Evolutionary conservation across 768 basidiomycete species (phyloP).

Genomic region (Tylopilus rubrobrunneus): DNA sequence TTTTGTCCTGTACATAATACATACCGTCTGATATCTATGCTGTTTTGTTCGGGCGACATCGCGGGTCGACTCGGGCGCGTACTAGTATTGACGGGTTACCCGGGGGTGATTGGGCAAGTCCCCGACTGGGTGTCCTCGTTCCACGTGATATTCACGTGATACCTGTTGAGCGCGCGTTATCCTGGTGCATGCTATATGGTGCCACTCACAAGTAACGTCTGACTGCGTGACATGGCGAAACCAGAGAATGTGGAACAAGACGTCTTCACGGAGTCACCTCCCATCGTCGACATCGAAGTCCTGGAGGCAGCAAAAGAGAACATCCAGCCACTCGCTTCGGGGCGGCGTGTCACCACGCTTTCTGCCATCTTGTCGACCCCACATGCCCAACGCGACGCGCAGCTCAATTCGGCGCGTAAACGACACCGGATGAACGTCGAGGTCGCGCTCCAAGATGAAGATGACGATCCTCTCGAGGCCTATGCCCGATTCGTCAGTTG

Average conservation of each 20-base stretch:
- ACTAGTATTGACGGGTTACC: too few relatives aligned
- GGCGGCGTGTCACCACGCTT: slow-evolving; percentile 75
- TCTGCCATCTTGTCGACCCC: slow-evolving; percentile 73
- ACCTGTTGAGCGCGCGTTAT: slow-evolving; percentile 17
- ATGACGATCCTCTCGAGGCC: slow-evolving; percentile 80
- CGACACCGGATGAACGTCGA: slow-evolving; percentile 70
- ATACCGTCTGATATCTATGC: too few relatives aligned
- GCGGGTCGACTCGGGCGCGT: too few relatives aligned
- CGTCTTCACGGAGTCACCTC: slow-evolving; percentile 38
- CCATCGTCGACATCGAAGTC: slow-evolving; percentile 75
- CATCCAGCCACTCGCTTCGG: slow-evolving; percentile 75
- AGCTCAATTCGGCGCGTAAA: slow-evolving; percentile 60
- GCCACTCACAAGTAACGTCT: too few relatives aligned
- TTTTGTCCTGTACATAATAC: too few relatives aligned
- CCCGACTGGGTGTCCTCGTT: too few relatives aligned
- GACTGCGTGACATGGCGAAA: slow-evolving; percentile 12
- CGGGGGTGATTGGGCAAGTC: too few relatives aligned
- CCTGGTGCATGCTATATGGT: background rate
- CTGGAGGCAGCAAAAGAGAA: slow-evolving; percentile 85
- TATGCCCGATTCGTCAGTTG: slow-evolving; percentile 85
- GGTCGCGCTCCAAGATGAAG: slow-evolving; percentile 66
- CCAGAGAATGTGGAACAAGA: slow-evolving; percentile 34
- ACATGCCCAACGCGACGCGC: slow-evolving; percentile 69
- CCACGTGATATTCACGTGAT: slow-evolving; percentile 23
- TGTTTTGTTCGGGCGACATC: too few relatives aligned